Evolutionary conservation across 1,284 basidiomycete genomes (phyloP), one percentile per base, ranked within the genome.

Genomic region (Boletus sp.): DNA sequence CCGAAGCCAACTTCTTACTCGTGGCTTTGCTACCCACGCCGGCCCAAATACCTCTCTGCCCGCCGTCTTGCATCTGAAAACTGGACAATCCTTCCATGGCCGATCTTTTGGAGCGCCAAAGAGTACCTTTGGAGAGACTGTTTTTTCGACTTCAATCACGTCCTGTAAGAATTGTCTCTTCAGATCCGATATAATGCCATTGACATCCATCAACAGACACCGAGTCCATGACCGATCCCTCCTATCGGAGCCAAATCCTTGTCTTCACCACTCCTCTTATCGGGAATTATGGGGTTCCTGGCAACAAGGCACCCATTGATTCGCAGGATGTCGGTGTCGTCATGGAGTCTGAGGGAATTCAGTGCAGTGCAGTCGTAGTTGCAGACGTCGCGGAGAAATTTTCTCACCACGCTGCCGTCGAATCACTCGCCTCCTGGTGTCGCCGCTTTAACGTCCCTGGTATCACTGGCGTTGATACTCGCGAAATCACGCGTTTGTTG

Each of bases 201-300:
- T 60, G 41, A 58, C 43, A 30, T 34, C 2, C 48, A 45, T 45
- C 29, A 29, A 16, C 57, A 93, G 91, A 99, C 71, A 98, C 94
- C 47, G 96, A 99, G 72, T 97, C 94, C 13, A 96, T 99, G 92
- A 99, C 95, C 39, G 95, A 99, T 67, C 95, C 95, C 6, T 99
- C 96, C 8, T 99, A 99, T 72, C 90, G 92, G 30, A 90, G 93
- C 46, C 96, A 99, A 72, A 93, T 99, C 59, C 81, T 99, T 53
- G 94, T 98, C 51, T 99, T 99, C 74, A 99, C 95, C 23, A 91
- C 94, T 5, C 95, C 96, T 20, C 82, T 99, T 69, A 97, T 99
- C 57, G 96, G 96, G 42, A 99, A 99, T 70, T 99, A 99, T 65
- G 95, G 96, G 54, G 94, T 99, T 4, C 95, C 95, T 9, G 63